These are phyloP conservation scores for Pleurotus djamor DNA, from an alignment of 768 basidiomycete species.

Conservation along the genomic window DNA sequence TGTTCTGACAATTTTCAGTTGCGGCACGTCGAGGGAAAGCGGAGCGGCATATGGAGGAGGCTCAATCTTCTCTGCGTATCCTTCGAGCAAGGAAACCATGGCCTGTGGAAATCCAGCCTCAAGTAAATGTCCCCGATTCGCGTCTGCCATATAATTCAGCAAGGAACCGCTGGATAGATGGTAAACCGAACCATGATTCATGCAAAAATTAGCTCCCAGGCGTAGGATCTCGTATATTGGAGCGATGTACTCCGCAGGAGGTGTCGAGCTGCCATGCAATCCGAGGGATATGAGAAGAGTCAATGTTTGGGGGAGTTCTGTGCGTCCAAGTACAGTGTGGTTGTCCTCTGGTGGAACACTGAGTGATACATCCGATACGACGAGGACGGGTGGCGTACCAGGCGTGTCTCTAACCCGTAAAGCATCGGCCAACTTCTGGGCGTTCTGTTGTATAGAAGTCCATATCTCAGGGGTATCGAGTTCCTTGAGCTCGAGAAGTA, in stretches of 20 bases:
- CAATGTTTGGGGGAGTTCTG: conserved; percentile 62
- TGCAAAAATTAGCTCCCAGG: conserved; percentile 80
- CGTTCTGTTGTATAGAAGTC: conserved; percentile 47
- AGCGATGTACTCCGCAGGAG: conserved; percentile 41
- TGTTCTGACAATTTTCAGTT: conserved; percentile 75
- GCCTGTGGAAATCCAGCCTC: conserved; percentile 71
- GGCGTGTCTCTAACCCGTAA: conserved; percentile 54
- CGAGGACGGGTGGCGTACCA: conserved; percentile 30
- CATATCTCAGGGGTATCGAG: conserved; percentile 38
- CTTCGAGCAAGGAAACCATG: conserved; percentile 65
- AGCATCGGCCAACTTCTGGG: conserved; percentile 59
- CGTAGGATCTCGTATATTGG: conserved; percentile 70
- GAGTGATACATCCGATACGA: conserved; percentile 5
- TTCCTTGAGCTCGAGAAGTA: conserved; percentile 24
- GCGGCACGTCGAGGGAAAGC: conserved; percentile 50
- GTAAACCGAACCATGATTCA: conserved; percentile 66
- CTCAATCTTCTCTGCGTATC: conserved; percentile 53
- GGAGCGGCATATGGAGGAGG: conserved; percentile 32
- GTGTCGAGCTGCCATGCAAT: conserved; percentile 45
- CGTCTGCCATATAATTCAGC: conserved; percentile 43
- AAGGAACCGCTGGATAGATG: neutral
- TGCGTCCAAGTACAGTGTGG: conserved; percentile 66
- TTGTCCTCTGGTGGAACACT: conserved; percentile 52
- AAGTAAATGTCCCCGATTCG: conserved; percentile 67
- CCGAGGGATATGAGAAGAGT: conserved; percentile 58